Percentiles rank a stretch among this genome's conserved stretches.
Evolutionary conservation across 1,284 basidiomycete genomes (phyloP).

Genomic region (Amylostereum areolatum): DNA sequence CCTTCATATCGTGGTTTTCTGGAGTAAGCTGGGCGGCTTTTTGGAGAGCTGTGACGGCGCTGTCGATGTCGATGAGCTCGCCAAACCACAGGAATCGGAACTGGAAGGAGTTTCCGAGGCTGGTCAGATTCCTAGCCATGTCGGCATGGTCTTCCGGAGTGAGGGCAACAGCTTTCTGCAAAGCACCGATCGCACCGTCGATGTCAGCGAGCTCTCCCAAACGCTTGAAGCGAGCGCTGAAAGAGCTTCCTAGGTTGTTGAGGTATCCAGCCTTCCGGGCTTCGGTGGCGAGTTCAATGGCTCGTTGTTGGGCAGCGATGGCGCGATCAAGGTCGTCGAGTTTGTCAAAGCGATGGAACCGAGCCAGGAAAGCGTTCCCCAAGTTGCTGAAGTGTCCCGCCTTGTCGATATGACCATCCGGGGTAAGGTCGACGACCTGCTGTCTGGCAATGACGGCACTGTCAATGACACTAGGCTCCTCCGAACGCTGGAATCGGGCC

Average conservation of each 20-base stretch:
- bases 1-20: not conserved
- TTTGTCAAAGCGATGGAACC: not conserved
- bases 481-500: not conserved
- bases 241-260: no score
- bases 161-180: not conserved
- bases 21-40: not conserved
- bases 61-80: conserved; percentile 17
- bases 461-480: not conserved
- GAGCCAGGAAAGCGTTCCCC: not conserved
- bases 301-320: not conserved
- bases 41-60: conserved; percentile 9
- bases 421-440: not conserved
- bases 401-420: not conserved
- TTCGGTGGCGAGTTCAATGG: no score
- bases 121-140: conserved; percentile 11
- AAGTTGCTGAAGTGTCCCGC: not conserved
- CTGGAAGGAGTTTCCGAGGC: conserved; percentile 21
- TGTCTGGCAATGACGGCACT: not conserved
- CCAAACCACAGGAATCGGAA: conserved; percentile 17
- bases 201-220: not conserved
- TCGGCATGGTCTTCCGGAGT: conserved; percentile 3
- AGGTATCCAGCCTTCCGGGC: no score
- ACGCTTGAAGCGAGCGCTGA: not conserved
- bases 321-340: not conserved
- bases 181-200: not conserved